Evolutionary conservation across 768 basidiomycete species (phyloP).

Genomic region (Mrakia blollopis): DNA sequence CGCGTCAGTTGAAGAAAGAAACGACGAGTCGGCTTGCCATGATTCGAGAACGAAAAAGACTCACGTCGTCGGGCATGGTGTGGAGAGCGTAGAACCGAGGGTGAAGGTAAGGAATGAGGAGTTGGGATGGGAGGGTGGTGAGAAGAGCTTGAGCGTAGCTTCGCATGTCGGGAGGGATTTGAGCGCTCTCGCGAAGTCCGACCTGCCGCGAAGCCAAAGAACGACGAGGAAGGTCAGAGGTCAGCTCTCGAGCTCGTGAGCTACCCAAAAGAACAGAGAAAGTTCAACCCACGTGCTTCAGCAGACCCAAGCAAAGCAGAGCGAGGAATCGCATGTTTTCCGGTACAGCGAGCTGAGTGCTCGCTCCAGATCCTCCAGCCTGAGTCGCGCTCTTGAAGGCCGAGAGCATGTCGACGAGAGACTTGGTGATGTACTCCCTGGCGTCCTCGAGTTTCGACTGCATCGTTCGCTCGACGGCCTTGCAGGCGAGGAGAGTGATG

Average conservation of each 20-base stretch:
- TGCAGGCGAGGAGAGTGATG: slow-evolving; percentile 77
- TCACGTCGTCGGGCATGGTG: slow-evolving; percentile 87
- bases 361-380: slow-evolving; percentile 83
- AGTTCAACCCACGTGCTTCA: slow-evolving; percentile 73
- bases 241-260: not conserved
- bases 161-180: slow-evolving; percentile 93
- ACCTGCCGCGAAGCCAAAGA: slow-evolving; percentile 55
- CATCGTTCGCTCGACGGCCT: slow-evolving; percentile 83
- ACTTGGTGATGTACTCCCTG: slow-evolving; percentile 75
- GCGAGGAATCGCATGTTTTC: slow-evolving; percentile 95
- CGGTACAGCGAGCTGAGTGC: slow-evolving; percentile 83
- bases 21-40: not conserved
- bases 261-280: not conserved
- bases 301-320: slow-evolving; percentile 74
- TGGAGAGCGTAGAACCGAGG: slow-evolving; percentile 93
- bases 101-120: slow-evolving; percentile 88
- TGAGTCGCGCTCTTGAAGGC: slow-evolving; percentile 97
- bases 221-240: not conserved
- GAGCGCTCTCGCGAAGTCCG: slow-evolving; percentile 88
- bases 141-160: slow-evolving; percentile 91
- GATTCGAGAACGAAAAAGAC: slow-evolving; percentile 32
- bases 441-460: slow-evolving; percentile 84
- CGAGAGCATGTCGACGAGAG: slow-evolving; percentile 73
- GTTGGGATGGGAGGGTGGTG: slow-evolving; percentile 83
- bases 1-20: not conserved